Evolutionary conservation across 306 rosid genomes (phyloP).

Genomic region (Lagenaria siceraria): DNA sequence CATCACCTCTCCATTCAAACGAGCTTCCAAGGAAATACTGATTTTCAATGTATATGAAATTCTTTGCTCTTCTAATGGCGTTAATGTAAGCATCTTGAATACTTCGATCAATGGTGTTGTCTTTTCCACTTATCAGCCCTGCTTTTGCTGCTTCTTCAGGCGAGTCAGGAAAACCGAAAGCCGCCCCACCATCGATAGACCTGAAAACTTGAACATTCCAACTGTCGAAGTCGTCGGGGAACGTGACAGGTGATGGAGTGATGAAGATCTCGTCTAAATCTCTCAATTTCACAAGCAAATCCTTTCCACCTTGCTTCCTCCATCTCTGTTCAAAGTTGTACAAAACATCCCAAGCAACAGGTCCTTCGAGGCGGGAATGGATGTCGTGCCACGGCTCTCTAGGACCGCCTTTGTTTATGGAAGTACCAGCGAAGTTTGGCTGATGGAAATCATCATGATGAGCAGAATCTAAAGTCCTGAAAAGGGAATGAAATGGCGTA

Average conservation of each 20-base stretch:
- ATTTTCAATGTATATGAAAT: conserved; percentile 38
- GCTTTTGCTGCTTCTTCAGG: conserved; percentile 34
- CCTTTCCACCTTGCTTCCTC: conserved; percentile 46
- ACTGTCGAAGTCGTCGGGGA: conserved; percentile 25
- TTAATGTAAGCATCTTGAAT: conserved; percentile 40
- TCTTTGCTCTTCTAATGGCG: conserved; percentile 38
- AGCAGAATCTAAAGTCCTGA: conserved; percentile 35
- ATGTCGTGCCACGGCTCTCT: conserved; percentile 51
- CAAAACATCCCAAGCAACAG: conserved; percentile 44
- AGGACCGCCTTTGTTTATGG: conserved; percentile 34
- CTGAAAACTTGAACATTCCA: conserved; percentile 42
- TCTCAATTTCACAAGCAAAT: conserved; percentile 26
- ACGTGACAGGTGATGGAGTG: conserved; percentile 39
- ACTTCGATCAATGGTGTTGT: conserved; percentile 39
- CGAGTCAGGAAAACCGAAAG: conserved; percentile 35
- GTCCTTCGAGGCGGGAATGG: conserved; percentile 39
- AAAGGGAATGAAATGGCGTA: conserved; percentile 33
- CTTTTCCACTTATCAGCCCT: conserved; percentile 40
- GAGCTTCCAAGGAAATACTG: conserved; percentile 49
- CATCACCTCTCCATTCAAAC: conserved; percentile 25
- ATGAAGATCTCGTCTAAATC: conserved; percentile 27
- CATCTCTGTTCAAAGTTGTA: conserved; percentile 38
- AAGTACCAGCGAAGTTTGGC: conserved; percentile 28
- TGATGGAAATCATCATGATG: conserved; percentile 46
- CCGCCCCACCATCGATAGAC: conserved; percentile 42